Conservation (phyloP, 768 basidiomycete genomes). For the Agaricus blazei region DNA sequence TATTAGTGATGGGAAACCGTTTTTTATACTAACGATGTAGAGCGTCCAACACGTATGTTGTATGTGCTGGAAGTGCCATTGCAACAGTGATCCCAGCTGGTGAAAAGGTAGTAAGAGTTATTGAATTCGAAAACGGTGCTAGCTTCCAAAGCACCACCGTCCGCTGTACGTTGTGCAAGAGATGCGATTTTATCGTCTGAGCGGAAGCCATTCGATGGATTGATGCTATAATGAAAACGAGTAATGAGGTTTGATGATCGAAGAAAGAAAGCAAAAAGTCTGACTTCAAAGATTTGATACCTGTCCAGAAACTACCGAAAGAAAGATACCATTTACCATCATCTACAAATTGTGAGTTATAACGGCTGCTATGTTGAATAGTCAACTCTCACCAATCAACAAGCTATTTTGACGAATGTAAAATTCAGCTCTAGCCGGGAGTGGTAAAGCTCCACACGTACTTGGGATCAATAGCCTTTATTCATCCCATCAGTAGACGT, state of each 20-base stretch:
- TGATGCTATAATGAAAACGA: constrained; percentile 18
- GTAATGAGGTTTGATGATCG: not conserved
- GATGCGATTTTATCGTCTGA: constrained; percentile 32
- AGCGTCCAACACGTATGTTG: constrained; percentile 55
- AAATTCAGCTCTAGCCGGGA: not conserved
- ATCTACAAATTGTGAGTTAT: constrained; percentile 18
- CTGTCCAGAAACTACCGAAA: constrained; percentile 53
- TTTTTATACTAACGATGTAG: constrained; percentile 25
- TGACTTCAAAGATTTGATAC: constrained; percentile 38
- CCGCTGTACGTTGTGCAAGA: constrained; percentile 40
- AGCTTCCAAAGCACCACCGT: constrained; percentile 46
- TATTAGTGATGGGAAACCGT: no score
- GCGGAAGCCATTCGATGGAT: constrained; percentile 37
- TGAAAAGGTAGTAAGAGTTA: constrained; percentile 50
- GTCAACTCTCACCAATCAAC: constrained; percentile 21
- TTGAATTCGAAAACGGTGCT: constrained; percentile 38
- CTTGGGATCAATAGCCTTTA: constrained; percentile 51
- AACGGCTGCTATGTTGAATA: not conserved
- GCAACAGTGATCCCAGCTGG: constrained; percentile 53
- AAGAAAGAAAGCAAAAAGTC: not conserved
- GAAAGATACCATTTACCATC: constrained; percentile 43
- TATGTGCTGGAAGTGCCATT: constrained; percentile 47
- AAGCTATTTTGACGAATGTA: constrained; percentile 15
- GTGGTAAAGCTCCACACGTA: constrained; percentile 17
- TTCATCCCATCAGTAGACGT: not conserved